Conservation (phyloP, 2,329 filamentous ascomycete species). For the Juglanconis sp. region DNA sequence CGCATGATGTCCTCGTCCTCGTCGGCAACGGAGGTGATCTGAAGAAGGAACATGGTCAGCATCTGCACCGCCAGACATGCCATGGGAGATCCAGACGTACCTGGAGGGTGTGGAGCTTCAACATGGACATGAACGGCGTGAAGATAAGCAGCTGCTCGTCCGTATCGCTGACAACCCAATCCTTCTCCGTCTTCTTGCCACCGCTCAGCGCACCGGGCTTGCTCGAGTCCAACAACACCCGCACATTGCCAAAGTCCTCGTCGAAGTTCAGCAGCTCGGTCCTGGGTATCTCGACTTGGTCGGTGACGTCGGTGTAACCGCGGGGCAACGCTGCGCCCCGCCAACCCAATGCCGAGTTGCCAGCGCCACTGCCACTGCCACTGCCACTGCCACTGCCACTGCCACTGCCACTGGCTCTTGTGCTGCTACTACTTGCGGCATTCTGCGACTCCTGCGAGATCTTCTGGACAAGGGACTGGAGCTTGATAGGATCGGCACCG, state of each 20-base stretch:
- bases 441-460: slow-evolving; percentile 63
- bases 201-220: slow-evolving; percentile 64
- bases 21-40: slow-evolving; percentile 74
- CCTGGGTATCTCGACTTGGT: slow-evolving; percentile 73
- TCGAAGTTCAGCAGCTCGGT: slow-evolving; percentile 88
- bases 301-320: slow-evolving; percentile 80
- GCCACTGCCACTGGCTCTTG: slow-evolving; percentile 37
- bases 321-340: slow-evolving; percentile 70
- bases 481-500: slow-evolving; percentile 69
- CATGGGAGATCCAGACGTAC: slow-evolving; percentile 34
- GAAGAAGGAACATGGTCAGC: slow-evolving; percentile 29
- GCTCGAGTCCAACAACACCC: slow-evolving; percentile 66
- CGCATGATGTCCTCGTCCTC: slow-evolving; percentile 73
- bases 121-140: slow-evolving; percentile 79
- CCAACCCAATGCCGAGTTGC: slow-evolving; percentile 58
- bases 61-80: neutral
- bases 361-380: slow-evolving; percentile 33
- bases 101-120: slow-evolving; percentile 85
- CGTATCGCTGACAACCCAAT: slow-evolving; percentile 95
- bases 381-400: slow-evolving; percentile 33
- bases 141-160: slow-evolving; percentile 96
- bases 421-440: slow-evolving; percentile 44
- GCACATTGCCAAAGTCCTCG: slow-evolving; percentile 68
- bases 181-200: slow-evolving; percentile 56
- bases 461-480: slow-evolving; percentile 69